Evolutionary conservation across 371 early-diverging fungal genomes (phyloP).

Genomic region (Mucor saturninus): DNA sequence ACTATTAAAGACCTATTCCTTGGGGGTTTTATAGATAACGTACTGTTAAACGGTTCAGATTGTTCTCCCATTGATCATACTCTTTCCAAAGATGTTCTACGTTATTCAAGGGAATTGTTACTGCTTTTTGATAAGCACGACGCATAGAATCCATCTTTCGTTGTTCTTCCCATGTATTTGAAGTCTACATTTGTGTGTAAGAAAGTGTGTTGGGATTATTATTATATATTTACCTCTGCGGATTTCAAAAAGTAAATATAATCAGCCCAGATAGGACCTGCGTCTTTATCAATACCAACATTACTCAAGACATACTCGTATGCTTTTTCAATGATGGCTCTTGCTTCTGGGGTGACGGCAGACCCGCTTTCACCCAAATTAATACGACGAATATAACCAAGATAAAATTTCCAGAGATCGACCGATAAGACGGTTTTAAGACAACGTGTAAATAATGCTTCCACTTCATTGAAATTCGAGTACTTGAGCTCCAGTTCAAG

Average conservation of each 20-base stretch:
- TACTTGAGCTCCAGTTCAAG: constrained; percentile 85
- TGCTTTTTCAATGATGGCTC: constrained; percentile 77
- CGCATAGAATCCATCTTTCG: constrained; percentile 88
- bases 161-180: constrained; percentile 88
- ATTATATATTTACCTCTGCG: constrained; percentile 68
- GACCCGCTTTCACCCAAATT: constrained; percentile 64
- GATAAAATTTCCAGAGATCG: constrained; percentile 89
- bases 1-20: not conserved
- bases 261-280: constrained; percentile 89
- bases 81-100: constrained; percentile 95
- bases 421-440: constrained; percentile 82
- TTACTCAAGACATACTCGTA: constrained; percentile 89
- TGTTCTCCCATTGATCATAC: constrained; percentile 93
- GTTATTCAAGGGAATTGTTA: constrained; percentile 82
- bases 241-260: constrained; percentile 84
- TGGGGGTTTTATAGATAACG: constrained; percentile 8
- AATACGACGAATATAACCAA: constrained; percentile 83
- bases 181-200: constrained; percentile 47
- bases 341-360: constrained; percentile 67
- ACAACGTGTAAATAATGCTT: constrained; percentile 85
- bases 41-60: constrained; percentile 82
- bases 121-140: constrained; percentile 84
- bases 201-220: not conserved
- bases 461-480: constrained; percentile 76
- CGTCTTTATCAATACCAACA: constrained; percentile 90